A percentile compares a stretch with the other conserved stretches of the same genome.
These are phyloP conservation scores for Russula ochroleuca DNA, from an alignment of 768 basidiomycete species.

Conservation along the genomic window DNA sequence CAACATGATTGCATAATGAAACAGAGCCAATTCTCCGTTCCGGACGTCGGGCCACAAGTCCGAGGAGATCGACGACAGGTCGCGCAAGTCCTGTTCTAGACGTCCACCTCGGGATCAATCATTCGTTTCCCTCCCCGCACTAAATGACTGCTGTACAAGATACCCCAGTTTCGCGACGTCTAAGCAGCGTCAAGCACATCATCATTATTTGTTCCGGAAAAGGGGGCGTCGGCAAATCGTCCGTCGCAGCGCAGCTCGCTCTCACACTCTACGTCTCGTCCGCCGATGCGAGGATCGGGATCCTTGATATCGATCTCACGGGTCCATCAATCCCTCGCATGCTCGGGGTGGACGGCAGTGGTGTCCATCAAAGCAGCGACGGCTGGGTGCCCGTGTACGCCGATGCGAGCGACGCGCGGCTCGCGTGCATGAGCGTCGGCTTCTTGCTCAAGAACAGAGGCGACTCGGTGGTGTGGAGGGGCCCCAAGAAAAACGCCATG, in stretches of 20 bases:
- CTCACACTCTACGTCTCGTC: slow-evolving; percentile 74
- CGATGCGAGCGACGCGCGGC: slow-evolving; percentile 65
- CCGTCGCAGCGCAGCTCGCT: slow-evolving; percentile 86
- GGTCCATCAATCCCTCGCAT: slow-evolving; percentile 94
- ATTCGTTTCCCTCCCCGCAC: background rate
- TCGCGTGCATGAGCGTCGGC: slow-evolving; percentile 96
- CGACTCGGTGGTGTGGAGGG: slow-evolving; percentile 96
- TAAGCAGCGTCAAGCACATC: slow-evolving; percentile 73
- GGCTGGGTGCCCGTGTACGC: slow-evolving; percentile 99
- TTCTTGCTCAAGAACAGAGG: slow-evolving; percentile 86
- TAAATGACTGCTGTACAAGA: slow-evolving; percentile 33
- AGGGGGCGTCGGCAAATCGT: slow-evolving; percentile 99
- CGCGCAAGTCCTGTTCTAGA: too few species aligned
- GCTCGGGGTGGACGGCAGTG: slow-evolving; percentile 83
- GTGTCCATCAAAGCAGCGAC: slow-evolving; percentile 88
- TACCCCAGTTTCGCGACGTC: slow-evolving; percentile 65
- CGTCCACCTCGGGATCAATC: background rate
- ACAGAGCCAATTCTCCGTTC: too few species aligned
- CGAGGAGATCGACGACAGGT: too few species aligned
- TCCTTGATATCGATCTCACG: slow-evolving; percentile 91
- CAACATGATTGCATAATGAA: background rate
- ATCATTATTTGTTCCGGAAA: slow-evolving; percentile 95
- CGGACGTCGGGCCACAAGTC: too few species aligned
- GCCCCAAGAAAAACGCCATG: slow-evolving; percentile 99
- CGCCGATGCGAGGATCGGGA: slow-evolving; percentile 66